Base-by-base conservation (phyloP, 768 basidiomycete species). In the Sutorius australiensis region DNA sequence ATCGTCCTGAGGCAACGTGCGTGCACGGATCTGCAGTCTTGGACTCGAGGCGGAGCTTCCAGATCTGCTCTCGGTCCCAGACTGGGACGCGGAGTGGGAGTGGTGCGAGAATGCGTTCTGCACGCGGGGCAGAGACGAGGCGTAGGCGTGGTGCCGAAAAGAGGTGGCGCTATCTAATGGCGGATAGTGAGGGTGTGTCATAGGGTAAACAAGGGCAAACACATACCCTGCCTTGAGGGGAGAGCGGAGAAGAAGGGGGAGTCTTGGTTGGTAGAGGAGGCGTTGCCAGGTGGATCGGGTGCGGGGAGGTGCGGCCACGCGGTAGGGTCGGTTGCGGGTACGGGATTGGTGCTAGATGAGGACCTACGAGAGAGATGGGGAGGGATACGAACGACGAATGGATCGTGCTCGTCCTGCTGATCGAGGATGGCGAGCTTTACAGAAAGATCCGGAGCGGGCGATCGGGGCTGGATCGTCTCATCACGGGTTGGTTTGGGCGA, bases 1-100 rank as follows among this genome's bases (percentile, higher is more conserved):
- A n/a, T 73, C 68, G 34, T 81, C 80, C 2, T 62, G 70, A 0
- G 75, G 76, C 40, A 81, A 60, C 16, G 75, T 67, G 53, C 73
- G 70, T 19, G 71, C 75, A 54, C 76, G 70, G 36, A 72, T 46
- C 51, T 66, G 65, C 13, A 73, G 46, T 40, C 66, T 72, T 13
- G 81, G 81, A 51, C 81, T 83, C 11, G 81, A 80, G 5, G 77
- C 74, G 17, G 73, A 66, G 60, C 78, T 80, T 31, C 72, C 75
- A 0, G 76, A 70, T 43, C 72, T 71, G 42, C 79, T 80, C 41
- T 77, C 74, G 28, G 67, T 61, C 47, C 73, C 71, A 13, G 80
- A 80, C 6, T 79, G 77, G 5, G 76, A 67, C 7, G 65, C 61
- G 11, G 77, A 77, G 9, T 66, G 55, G 24, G 74, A 64, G 40